Evolutionary conservation across 2,329 filamentous ascomycete species (phyloP), one percentile per base, ranked within the genome.

Genomic region (Arthrobotrys musiformis): DNA sequence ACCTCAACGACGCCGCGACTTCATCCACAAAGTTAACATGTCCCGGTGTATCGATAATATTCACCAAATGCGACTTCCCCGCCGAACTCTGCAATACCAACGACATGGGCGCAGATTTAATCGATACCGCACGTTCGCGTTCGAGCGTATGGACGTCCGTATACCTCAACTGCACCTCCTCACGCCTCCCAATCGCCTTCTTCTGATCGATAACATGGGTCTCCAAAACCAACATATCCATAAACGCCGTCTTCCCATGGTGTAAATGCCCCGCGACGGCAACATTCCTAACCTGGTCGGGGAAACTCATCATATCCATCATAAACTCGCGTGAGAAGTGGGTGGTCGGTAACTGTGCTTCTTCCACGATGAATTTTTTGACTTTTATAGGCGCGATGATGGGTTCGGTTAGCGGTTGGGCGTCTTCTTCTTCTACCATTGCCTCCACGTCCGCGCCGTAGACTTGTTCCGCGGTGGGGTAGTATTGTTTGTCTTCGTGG

Each of bases 401-500:
- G 33, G 95, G 95, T 82, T 97, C 90, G 30, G 92, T 90, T 78
- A 99, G 88, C 54, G 94, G 92, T 83, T 99, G 95, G 75, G 94
- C 92, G 86, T 99, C 95, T 85, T 98, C 95, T 84, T 99, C 95
- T 82, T 98, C 92, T 40, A 99, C 94, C 84, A 97, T 86, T 0
- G 94, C 95, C 85, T 99, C 95, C 81, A 99, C 95, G 84, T 95
- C 94, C 81, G 90, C 88, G 63, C 95, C 95, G 83, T 98, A 99
- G 46, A 97, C 90, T 84, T 99, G 95, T 82, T 94, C 91, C 70
- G 95, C 95, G n/a, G 94, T 97, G 30, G 95, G 95, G 83, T 99
- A 99, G 84, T 99, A 99, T 83, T 98, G 95, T 84, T 99, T 99
- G 85, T 99, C 95, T 86, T 99, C 95, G 85, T 99, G 95, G 52